phyloP scores from a whole-genome alignment of 1,284 basidiomycete genomes.

The Hortiboletus rubellus region DNA sequence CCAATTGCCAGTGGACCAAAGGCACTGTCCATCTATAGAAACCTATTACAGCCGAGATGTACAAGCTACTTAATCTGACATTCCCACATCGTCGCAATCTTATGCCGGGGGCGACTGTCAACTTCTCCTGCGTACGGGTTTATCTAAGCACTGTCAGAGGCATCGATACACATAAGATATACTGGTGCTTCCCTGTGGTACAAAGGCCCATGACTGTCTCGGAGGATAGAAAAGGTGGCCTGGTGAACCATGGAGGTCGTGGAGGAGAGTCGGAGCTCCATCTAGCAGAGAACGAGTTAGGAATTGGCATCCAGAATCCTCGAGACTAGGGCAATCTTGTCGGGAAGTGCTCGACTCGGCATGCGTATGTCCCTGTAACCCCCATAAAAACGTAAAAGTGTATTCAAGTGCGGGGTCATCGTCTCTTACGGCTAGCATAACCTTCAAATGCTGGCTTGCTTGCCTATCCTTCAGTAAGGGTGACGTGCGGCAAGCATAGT shows the following conservation, averaged over 20 bases:
- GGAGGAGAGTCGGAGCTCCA: no score
- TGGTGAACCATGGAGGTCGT: background rate
- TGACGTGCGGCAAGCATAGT: background rate
- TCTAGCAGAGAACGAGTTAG: background rate
- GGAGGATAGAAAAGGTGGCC: background rate
- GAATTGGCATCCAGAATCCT: background rate
- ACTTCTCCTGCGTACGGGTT: no score
- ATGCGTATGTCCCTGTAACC: background rate
- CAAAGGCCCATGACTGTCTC: background rate
- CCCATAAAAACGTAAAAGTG: constrained; percentile 15
- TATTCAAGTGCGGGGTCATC: background rate
- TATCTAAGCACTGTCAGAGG: no score
- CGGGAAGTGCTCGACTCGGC: background rate
- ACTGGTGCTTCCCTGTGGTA: background rate
- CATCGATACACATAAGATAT: background rate
- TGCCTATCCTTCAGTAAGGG: background rate
- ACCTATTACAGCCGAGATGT: no score
- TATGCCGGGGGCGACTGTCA: no score
- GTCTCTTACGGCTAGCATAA: background rate
- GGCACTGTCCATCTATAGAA: no score
- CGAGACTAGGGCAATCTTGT: background rate
- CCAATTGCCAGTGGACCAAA: no score
- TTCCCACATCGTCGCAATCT: no score
- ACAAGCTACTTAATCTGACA: no score
- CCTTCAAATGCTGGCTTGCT: background rate